Evolutionary conservation across 306 rosid genomes (phyloP).

Genomic region (Dalbergia cochinchinensis): DNA sequence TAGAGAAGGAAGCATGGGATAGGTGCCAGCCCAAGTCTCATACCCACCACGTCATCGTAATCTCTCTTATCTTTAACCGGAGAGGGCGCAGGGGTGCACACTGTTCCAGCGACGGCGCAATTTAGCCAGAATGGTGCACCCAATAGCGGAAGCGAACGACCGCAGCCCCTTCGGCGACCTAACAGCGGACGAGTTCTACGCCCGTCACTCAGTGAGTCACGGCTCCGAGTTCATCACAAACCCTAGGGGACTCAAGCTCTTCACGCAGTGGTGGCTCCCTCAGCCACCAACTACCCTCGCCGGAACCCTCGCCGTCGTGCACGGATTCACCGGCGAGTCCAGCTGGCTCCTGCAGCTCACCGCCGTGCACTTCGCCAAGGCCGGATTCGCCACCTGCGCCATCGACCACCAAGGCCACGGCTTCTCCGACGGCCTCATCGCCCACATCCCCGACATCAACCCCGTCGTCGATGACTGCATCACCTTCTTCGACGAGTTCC

Average conservation of each 20-base stretch:
- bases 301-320: constrained; percentile 80
- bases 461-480: constrained; percentile 91
- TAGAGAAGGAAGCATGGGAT: neutral
- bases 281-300: constrained; percentile 61
- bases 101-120: neutral
- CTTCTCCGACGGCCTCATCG: constrained; percentile 86
- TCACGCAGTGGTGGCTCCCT: constrained; percentile 96
- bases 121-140: constrained; percentile 71
- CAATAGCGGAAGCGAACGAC: constrained; percentile 85
- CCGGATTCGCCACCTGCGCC: constrained; percentile 91
- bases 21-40: neutral
- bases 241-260: constrained; percentile 77
- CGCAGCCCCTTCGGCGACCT: constrained; percentile 74
- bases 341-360: constrained; percentile 97
- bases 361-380: constrained; percentile 76
- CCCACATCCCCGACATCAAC: constrained; percentile 90
- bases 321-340: constrained; percentile 95
- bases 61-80: neutral
- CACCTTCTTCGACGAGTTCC: constrained; percentile 72
- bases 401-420: constrained; percentile 98
- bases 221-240: constrained; percentile 74
- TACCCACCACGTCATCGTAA: neutral
- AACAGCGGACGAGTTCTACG: constrained; percentile 78
- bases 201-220: constrained; percentile 80
- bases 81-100: neutral